These are phyloP conservation scores for Glycine tomentella DNA, from an alignment of 306 rosid genomes.

Conservation along the genomic window DNA sequence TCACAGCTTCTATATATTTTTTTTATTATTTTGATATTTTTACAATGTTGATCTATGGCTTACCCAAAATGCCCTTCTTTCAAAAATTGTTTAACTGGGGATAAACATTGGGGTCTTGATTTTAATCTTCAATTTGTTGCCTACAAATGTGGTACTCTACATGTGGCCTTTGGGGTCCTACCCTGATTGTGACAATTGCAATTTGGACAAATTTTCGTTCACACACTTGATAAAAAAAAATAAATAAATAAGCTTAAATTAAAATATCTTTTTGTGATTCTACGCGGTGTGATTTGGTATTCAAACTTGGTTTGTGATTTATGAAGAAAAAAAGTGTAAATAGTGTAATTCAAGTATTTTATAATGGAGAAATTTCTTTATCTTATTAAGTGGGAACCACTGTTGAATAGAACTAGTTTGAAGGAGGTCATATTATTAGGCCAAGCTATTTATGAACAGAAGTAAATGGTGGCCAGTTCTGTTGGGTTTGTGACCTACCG, in stretches of 20 bases:
- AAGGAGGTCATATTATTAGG: constrained; percentile 63
- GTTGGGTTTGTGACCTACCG: constrained; percentile 86
- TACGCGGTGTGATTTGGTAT: constrained; percentile 1
- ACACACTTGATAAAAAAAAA: neutral
- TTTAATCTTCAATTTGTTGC: constrained; percentile 61
- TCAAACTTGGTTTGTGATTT: constrained; percentile 34
- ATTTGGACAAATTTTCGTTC: constrained; percentile 56
- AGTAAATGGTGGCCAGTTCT: constrained; percentile 76
- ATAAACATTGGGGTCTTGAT: constrained; percentile 18
- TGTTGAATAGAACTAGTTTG: constrained; percentile 60
- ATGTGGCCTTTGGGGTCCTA: constrained; percentile 67
- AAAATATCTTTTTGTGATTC: constrained; percentile 36
- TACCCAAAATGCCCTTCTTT: constrained; percentile 53
- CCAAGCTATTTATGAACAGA: constrained; percentile 73
- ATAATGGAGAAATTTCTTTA: neutral
- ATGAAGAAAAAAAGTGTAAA: constrained; percentile 16
- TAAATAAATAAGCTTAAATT: neutral
- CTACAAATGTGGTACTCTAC: constrained; percentile 65
- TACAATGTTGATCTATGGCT: neutral
- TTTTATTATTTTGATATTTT: neutral
- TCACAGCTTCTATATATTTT: constrained; percentile 22
- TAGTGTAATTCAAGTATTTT: neutral
- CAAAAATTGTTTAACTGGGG: constrained; percentile 16
- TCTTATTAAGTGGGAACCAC: constrained; percentile 64
- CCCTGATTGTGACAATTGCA: constrained; percentile 62